These are phyloP conservation scores for Psilocybe azurescens DNA, from an alignment of 768 basidiomycete species.

Conservation along the genomic window DNA sequence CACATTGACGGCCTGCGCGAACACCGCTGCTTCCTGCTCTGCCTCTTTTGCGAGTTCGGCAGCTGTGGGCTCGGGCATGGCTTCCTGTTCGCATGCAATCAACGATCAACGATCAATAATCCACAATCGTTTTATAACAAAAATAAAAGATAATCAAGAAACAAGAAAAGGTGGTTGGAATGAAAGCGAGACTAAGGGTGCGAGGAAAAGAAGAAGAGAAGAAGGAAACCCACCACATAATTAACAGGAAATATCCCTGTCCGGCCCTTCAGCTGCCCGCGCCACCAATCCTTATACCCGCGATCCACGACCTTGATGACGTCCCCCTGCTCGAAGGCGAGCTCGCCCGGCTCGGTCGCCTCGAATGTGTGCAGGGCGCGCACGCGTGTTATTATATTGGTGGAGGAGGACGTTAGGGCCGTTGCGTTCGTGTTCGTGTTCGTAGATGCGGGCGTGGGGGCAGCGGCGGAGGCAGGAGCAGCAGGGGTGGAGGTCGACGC, in stretches of 20 bases:
- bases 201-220: constrained; percentile 3
- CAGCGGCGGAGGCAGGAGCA: constrained; percentile 10
- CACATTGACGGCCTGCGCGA: constrained; percentile 84
- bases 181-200: neutral
- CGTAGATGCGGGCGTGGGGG: constrained; percentile 15
- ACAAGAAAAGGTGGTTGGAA: no score
- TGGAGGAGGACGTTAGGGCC: constrained; percentile 21
- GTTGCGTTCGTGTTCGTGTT: constrained; percentile 20
- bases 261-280: constrained; percentile 87
- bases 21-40: constrained; percentile 87
- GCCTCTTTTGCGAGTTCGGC: constrained; percentile 81
- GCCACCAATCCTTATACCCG: constrained; percentile 97
- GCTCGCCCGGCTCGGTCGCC: constrained; percentile 86
- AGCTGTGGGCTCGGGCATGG: constrained; percentile 83
- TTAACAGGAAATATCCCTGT: constrained; percentile 98
- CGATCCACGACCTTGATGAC: constrained; percentile 95
- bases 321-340: constrained; percentile 91
- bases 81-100: constrained; percentile 60
- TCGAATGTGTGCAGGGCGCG: constrained; percentile 89
- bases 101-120: no score
- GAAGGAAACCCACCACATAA: constrained; percentile 80
- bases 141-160: neutral
- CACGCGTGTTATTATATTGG: constrained; percentile 75
- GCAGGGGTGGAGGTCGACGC: constrained; percentile 5
- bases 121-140: neutral